Evolutionary conservation across 2,329 filamentous ascomycete species (phyloP), one percentile per base, ranked within the genome.

Genomic region (Didymella exigua): DNA sequence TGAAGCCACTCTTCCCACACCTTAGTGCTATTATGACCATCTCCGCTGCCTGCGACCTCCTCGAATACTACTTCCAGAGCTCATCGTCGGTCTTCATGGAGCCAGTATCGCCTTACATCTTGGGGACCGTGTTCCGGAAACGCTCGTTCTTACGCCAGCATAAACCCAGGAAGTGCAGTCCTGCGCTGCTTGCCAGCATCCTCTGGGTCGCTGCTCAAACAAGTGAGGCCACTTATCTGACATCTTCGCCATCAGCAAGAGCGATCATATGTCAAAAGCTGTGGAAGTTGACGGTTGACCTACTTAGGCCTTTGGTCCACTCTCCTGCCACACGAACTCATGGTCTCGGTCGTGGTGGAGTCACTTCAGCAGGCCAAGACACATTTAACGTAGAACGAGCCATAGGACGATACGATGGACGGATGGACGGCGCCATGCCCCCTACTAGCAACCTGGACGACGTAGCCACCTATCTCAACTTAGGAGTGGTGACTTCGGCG

Each of bases 121-220:
- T 96, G 13, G 91, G 90, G 11, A 93, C 91, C 58, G 86, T 96
- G 46, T 96, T 96, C 77, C 86, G 93, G 62, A 96, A 95, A 73
- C 84, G 88, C 60, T 93, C 92, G 0, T 91, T 97, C 74, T 80
- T 97, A 40, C 90, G 96, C 65, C 89, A 88, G 11, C 90, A 86
- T 52, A 91, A 89, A 68, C 92, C 93, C 16, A 84, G 93, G 57
- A 83, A 82, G 54, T 96, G 91, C 70, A 93, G 89, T 63, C 91
- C 92, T 23, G 91, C 91, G 2, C 81, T 97, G 24, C 81, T 97
- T 24, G 90, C 93, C 24, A 96, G 91, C 74, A 96, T 97, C 84
- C 84, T 97, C n/a, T 96, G 91, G 92, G 89, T 96, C 27, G 90
- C 90, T 16, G 92, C 92, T 2, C 92, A 96, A 73, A 96, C 92